These are phyloP conservation scores for Suillus subaureus DNA, from an alignment of 768 basidiomycete species.

Conservation along the genomic window DNA sequence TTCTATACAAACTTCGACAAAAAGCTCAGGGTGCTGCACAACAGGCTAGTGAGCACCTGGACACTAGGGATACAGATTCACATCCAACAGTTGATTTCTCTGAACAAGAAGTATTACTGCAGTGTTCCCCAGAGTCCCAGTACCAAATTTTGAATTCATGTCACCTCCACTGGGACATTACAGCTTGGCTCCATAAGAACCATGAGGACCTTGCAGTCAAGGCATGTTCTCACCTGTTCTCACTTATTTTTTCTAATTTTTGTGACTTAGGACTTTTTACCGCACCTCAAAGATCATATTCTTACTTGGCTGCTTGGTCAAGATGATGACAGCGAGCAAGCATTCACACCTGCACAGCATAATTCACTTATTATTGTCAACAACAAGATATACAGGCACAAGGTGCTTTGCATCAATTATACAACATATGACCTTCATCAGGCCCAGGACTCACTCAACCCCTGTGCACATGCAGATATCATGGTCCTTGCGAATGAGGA, in stretches of 20 bases:
- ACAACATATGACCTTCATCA: constrained; percentile 32
- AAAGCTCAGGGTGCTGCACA: constrained; percentile 14
- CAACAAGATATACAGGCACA: constrained; percentile 37
- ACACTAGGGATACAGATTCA: not conserved
- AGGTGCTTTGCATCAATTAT: constrained; percentile 33
- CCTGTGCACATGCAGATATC: constrained; percentile 35
- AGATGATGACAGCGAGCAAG: constrained; percentile 13
- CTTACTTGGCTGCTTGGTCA: constrained; percentile 7
- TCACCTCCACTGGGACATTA: constrained; percentile 14
- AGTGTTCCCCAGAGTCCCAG: constrained; percentile 2
- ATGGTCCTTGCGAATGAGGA: constrained; percentile 35
- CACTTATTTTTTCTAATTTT: not conserved
- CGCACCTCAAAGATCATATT: constrained; percentile 14
- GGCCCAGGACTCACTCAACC: constrained; percentile 29
- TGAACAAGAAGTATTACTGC: constrained; percentile 14
- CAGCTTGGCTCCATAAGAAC: constrained; percentile 11
- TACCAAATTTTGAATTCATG: constrained; percentile 24
- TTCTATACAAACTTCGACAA: constrained; percentile 12
- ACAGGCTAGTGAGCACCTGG: no score
- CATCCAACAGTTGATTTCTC: not conserved
- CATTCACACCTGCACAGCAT: constrained; percentile 27
- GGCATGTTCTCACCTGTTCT: constrained; percentile 5
- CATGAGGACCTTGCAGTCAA: constrained; percentile 30
- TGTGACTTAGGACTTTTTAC: constrained; percentile 34
- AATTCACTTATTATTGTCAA: constrained; percentile 23